Conservation (phyloP, 495 filamentous ascomycete genomes). For the Penicillium nucicola region DNA sequence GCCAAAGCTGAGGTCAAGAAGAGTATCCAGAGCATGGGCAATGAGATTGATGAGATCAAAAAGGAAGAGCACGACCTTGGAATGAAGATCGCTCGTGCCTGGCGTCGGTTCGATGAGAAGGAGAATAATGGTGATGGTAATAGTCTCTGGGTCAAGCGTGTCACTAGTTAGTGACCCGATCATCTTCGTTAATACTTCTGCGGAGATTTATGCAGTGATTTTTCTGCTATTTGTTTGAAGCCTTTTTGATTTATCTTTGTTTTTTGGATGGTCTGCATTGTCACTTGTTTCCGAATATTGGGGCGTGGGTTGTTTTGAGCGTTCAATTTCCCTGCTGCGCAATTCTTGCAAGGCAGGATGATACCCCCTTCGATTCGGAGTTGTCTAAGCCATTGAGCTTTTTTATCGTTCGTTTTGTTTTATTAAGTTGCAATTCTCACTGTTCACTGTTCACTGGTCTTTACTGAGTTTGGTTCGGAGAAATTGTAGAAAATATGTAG, state of each 20-base stretch:
- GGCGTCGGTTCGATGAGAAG: constrained; percentile 69
- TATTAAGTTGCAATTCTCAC: background rate
- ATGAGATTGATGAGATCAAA: constrained; percentile 75
- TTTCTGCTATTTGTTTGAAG: background rate
- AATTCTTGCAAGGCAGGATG: constrained; percentile 2
- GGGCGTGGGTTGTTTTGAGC: constrained; percentile 5
- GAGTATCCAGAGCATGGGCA: constrained; percentile 65
- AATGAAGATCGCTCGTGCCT: constrained; percentile 75
- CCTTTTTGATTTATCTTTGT: background rate
- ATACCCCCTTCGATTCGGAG: constrained; percentile 3
- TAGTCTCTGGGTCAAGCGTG: constrained; percentile 78
- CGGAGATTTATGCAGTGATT: background rate
- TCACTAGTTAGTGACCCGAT: constrained; percentile 41
- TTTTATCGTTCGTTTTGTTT: background rate
- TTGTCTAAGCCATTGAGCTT: background rate
- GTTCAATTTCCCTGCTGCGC: constrained; percentile 2
- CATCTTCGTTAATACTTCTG: too few relatives aligned
- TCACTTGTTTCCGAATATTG: background rate
- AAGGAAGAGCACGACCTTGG: constrained; percentile 84
- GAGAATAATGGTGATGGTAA: constrained; percentile 69
- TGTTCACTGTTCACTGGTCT: background rate
- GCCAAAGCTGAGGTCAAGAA: constrained; percentile 66
- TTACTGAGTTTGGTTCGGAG: background rate
- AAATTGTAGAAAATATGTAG: background rate
- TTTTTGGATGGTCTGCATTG: background rate